Conservation (phyloP, 495 filamentous ascomycete species). For the Trichoderma asperelloides region DNA sequence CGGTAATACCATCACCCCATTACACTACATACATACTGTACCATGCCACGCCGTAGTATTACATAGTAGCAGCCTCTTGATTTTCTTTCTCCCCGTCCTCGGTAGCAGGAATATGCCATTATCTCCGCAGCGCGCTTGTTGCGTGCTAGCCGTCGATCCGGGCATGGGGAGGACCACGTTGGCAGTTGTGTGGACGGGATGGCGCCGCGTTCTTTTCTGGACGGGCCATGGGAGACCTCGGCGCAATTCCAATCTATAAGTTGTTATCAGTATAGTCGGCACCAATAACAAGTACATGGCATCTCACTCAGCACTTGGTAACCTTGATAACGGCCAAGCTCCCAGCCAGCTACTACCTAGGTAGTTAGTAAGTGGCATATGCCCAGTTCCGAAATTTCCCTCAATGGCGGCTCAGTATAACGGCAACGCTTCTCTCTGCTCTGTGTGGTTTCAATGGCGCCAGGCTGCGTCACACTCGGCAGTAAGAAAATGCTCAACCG, state of each 20-base stretch:
- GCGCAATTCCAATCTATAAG: not conserved
- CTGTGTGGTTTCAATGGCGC: not conserved
- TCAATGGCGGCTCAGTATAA: not conserved
- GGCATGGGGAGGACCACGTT: constrained; percentile 4
- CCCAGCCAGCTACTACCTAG: not conserved
- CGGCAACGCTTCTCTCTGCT: no score
- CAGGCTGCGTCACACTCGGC: not conserved
- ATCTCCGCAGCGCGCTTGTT: constrained; percentile 4
- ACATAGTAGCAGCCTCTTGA: not conserved
- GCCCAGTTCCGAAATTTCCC: not conserved
- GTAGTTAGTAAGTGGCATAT: not conserved
- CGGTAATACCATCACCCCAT: no score
- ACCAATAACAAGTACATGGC: no score
- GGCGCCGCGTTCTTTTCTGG: not conserved
- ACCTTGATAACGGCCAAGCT: not conserved
- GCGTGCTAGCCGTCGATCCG: constrained; percentile 6
- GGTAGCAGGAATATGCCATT: not conserved
- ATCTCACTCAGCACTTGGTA: constrained; percentile 1
- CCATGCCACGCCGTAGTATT: not conserved
- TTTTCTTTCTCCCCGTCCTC: not conserved
- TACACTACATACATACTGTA: no score
- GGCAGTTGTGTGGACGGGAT: constrained; percentile 3
- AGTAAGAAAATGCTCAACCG: not conserved
- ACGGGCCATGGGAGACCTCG: not conserved
- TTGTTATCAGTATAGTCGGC: no score